phyloP scores from a whole-genome alignment of 305 asterid genomes.

The Fraxinus greggii region DNA sequence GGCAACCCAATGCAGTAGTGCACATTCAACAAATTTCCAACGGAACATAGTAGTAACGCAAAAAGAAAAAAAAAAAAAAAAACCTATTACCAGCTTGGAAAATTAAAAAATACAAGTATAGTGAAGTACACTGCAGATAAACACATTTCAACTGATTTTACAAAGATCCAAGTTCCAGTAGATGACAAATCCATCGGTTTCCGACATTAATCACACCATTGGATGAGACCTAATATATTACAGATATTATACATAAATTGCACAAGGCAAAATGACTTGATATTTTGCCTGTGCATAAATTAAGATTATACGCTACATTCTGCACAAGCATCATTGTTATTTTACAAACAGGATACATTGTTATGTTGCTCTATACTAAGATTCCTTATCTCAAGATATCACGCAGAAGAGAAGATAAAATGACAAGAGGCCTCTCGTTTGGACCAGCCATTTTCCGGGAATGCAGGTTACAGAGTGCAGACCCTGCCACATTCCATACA shows the following conservation, averaged over 20 bases:
- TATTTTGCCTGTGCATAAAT: not conserved
- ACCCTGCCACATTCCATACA: constrained; percentile 83
- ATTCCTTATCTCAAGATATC: constrained; percentile 30
- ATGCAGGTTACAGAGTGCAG: constrained; percentile 42
- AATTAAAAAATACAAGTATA: not conserved
- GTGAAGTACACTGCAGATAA: not conserved
- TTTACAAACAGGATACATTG: not conserved
- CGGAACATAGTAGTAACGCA: not conserved
- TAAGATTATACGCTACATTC: not conserved
- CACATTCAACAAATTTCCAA: not conserved
- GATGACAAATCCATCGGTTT: not conserved
- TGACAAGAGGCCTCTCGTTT: constrained; percentile 28
- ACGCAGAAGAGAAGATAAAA: constrained; percentile 41
- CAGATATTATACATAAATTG: not conserved
- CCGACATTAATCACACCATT: not conserved
- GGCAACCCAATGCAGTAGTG: not conserved
- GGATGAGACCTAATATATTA: not conserved
- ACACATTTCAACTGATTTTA: not conserved
- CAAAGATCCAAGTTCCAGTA: not conserved
- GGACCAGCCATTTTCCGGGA: constrained; percentile 31
- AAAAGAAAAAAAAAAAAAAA: too few relatives aligned
- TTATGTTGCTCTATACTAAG: not conserved
- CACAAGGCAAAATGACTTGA: not conserved
- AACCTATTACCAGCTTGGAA: not conserved
- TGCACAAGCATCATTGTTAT: not conserved